Percentiles rank a stretch among this genome's conserved stretches.
These are phyloP conservation scores for Cladosporium sp. DNA, from an alignment of 2,329 filamentous ascomycete genomes.

Conservation along the genomic window DNA sequence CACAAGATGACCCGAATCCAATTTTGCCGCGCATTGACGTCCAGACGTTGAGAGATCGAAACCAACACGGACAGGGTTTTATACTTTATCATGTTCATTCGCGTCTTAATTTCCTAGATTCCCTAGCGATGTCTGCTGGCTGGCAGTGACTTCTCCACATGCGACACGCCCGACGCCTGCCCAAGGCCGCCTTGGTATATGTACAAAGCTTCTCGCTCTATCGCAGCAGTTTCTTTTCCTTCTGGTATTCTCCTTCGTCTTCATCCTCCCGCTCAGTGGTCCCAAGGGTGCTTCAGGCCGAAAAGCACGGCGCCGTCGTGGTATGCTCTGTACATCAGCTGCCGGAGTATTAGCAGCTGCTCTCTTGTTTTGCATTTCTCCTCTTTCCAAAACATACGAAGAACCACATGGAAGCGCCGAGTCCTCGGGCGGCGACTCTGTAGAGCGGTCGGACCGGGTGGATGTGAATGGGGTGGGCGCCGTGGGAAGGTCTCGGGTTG, in stretches of 20 bases:
- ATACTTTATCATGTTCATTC: conserved; percentile 6
- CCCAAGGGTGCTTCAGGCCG: conserved; percentile 96
- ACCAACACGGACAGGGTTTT: too few species aligned
- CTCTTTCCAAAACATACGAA: conserved; percentile 56
- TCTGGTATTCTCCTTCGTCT: neutral
- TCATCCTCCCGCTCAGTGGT: conserved; percentile 61
- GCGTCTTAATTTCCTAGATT: neutral
- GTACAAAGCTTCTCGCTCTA: conserved; percentile 5
- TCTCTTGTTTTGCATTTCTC: neutral
- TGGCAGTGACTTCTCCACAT: neutral
- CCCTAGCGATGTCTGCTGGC: conserved; percentile 5
- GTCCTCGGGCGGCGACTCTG: conserved; percentile 76
- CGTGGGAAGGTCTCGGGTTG: conserved; percentile 34
- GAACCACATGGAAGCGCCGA: conserved; percentile 99
- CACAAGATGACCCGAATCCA: too few species aligned
- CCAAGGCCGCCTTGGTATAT: conserved; percentile 7
- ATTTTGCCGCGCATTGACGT: too few species aligned
- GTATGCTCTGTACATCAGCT: conserved; percentile 96
- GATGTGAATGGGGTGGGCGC: conserved; percentile 52
- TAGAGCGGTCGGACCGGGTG: conserved; percentile 67
- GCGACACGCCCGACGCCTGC: conserved; percentile 6
- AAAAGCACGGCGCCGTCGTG: conserved; percentile 89
- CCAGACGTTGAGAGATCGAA: too few species aligned
- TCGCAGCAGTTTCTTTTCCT: neutral
- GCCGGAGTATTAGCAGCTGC: conserved; percentile 10